Evolutionary conservation across 352 stramenopile genomes (phyloP).

Genomic region (Thraustotheca clavata): DNA sequence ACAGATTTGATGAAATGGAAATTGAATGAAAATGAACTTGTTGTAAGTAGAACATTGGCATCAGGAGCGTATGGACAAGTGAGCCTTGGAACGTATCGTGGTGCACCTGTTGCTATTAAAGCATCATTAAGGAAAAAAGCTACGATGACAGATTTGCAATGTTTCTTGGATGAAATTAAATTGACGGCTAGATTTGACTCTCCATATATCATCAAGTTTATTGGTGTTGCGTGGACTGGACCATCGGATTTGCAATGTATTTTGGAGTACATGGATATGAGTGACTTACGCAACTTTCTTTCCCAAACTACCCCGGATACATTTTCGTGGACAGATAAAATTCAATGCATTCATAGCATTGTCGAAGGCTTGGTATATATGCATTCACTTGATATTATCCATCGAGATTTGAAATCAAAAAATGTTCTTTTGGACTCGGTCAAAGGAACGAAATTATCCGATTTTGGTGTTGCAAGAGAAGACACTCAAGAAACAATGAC

Average conservation of each 20-base stretch:
- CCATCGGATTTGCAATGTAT: conserved; percentile 45
- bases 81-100: not conserved
- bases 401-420: not conserved
- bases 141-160: conserved; percentile 31
- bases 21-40: not conserved
- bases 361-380: not conserved
- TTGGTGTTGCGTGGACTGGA: conserved; percentile 55
- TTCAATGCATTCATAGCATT: not conserved
- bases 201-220: conserved; percentile 33
- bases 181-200: conserved; percentile 36
- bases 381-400: conserved; percentile 1
- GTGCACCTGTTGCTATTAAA: not conserved
- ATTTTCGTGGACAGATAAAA: not conserved
- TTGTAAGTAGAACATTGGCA: not conserved
- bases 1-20: not conserved
- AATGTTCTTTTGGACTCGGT: conserved; percentile 2
- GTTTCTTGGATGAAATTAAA: conserved; percentile 51
- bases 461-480: conserved; percentile 1
- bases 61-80: conserved; percentile 7
- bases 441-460: not conserved
- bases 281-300: conserved; percentile 37
- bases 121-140: conserved; percentile 15
- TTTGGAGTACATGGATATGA: conserved; percentile 53
- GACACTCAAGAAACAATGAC: not conserved
- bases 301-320: not conserved